Conservation (phyloP, 164 flowering plant species). For the Pachysandra terminalis region DNA sequence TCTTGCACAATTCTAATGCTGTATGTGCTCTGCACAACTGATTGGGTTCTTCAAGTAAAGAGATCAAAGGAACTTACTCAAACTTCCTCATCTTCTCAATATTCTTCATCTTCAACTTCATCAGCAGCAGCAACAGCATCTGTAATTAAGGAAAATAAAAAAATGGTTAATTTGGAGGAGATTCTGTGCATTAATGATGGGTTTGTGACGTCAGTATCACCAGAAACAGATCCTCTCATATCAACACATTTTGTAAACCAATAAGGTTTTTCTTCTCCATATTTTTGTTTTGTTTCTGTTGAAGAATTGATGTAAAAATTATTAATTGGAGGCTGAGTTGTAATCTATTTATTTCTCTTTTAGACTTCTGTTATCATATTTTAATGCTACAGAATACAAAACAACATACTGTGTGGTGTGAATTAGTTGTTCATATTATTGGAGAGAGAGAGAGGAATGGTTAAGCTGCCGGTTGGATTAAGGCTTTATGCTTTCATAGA, state of each 20-base stretch:
- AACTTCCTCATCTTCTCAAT: neutral
- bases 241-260: conserved; percentile 17
- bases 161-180: conserved; percentile 19
- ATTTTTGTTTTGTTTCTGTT: neutral
- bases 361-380: neutral
- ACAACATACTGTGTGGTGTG: too few relatives aligned
- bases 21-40: conserved; percentile 18
- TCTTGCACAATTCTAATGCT: conserved; percentile 29
- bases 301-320: conserved; percentile 20
- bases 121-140: too few relatives aligned
- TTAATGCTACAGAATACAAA: too few relatives aligned
- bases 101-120: neutral
- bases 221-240: conserved; percentile 63
- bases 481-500: too few relatives aligned
- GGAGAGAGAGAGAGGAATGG: too few relatives aligned
- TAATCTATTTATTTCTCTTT: neutral
- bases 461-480: too few relatives aligned
- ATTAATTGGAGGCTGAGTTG: conserved; percentile 6
- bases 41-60: conserved; percentile 25
- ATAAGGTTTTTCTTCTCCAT: neutral
- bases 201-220: conserved; percentile 31
- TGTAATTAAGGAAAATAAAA: conserved; percentile 3
- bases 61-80: conserved; percentile 20
- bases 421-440: too few relatives aligned
- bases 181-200: conserved; percentile 24